Evolutionary conservation across 495 filamentous ascomycete species (phyloP).

Genomic region (Neurospora tetrasperma): DNA sequence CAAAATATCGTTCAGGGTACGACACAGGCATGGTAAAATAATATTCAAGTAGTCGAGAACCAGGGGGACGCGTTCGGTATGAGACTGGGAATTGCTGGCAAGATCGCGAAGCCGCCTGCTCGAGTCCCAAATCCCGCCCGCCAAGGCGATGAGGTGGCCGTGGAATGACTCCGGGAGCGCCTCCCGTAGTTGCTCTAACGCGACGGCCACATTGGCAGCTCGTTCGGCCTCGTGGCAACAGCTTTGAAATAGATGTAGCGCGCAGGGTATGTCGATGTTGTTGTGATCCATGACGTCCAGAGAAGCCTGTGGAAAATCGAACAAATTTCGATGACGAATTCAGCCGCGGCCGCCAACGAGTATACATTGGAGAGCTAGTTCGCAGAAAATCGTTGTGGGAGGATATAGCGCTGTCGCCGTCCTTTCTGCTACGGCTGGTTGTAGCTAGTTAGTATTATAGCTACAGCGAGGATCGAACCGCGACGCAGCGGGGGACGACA

Average conservation of each 20-base stretch:
- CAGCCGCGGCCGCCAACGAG: neutral
- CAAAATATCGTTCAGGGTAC: constrained; percentile 41
- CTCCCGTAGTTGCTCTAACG: constrained; percentile 31
- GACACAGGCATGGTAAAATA: constrained; percentile 39
- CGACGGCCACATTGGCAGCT: constrained; percentile 28
- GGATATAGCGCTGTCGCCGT: neutral
- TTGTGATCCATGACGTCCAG: constrained; percentile 12
- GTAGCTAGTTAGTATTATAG: neutral
- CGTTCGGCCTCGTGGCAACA: constrained; percentile 38
- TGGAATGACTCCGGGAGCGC: constrained; percentile 31
- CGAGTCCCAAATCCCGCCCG: constrained; percentile 31
- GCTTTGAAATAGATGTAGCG: constrained; percentile 30
- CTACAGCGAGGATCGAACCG: neutral
- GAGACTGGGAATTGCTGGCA: constrained; percentile 40
- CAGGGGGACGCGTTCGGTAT: constrained; percentile 34
- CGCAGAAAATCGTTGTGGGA: neutral
- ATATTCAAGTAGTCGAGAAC: constrained; percentile 43
- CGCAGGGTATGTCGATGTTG: constrained; percentile 8
- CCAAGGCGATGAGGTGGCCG: constrained; percentile 30
- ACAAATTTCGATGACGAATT: neutral
- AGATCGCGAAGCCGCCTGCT: constrained; percentile 39
- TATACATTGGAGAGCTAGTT: neutral
- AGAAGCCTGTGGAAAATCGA: neutral
- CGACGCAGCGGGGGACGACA: neutral
- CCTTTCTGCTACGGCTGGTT: neutral